Conservation (phyloP, 148 eudicot genomes). For the Limonium bicolor region DNA sequence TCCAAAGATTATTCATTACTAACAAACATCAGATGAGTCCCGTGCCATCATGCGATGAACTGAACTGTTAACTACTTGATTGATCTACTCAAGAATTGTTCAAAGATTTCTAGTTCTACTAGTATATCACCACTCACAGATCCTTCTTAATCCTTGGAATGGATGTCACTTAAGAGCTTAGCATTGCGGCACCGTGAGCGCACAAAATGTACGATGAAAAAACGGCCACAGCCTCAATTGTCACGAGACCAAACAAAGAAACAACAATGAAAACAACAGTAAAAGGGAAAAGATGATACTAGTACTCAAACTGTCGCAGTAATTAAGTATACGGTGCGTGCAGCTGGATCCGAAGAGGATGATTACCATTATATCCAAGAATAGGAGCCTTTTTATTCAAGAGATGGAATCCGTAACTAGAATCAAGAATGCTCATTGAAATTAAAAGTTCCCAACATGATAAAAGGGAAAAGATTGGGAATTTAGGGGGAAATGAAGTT, state of each 20-base stretch:
- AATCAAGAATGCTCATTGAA: not conserved
- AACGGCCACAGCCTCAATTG: not conserved
- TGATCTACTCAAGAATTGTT: no score
- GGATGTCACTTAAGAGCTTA: no score
- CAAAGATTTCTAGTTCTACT: no score
- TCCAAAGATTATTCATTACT: no score
- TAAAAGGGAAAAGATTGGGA: not conserved
- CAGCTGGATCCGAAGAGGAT: constrained; percentile 10
- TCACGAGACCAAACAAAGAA: not conserved
- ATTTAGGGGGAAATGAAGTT: not conserved
- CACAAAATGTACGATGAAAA: no score
- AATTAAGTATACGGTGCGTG: constrained; percentile 5
- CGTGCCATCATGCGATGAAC: no score
- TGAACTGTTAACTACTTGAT: no score
- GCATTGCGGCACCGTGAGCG: no score
- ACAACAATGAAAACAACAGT: not conserved
- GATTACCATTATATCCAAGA: constrained; percentile 3
- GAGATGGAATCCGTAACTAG: not conserved
- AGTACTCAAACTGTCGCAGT: not conserved
- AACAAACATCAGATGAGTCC: no score
- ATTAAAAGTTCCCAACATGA: constrained; percentile 1
- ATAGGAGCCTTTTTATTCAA: not conserved
- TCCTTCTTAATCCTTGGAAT: no score
- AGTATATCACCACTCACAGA: no score
- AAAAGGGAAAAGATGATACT: not conserved